These are phyloP conservation scores for Peterozyma xylosa DNA, from an alignment of 805 yeast genomes.

Conservation along the genomic window DNA sequence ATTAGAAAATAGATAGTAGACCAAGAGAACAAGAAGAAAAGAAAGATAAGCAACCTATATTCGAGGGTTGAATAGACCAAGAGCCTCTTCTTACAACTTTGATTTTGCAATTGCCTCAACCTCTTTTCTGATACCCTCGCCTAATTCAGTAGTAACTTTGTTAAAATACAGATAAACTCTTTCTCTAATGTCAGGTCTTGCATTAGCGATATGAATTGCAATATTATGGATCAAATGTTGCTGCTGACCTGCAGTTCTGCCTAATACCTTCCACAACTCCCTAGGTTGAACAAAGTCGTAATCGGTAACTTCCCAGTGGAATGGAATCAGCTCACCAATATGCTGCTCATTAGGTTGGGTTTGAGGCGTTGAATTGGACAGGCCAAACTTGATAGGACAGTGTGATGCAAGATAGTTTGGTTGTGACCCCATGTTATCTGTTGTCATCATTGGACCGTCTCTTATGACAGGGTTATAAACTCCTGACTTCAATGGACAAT, in stretches of 20 bases:
- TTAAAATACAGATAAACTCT: constrained; percentile 69
- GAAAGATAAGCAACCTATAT: no score
- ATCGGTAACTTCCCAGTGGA: constrained; percentile 74
- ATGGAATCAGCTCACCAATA: constrained; percentile 43
- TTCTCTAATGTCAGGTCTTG: constrained; percentile 72
- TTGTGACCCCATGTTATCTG: constrained; percentile 66
- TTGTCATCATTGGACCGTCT: constrained; percentile 71
- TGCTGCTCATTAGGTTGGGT: constrained; percentile 16
- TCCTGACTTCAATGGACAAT: constrained; percentile 62
- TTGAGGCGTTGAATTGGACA: constrained; percentile 19
- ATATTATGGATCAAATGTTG: constrained; percentile 76
- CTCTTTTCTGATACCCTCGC: constrained; percentile 59
- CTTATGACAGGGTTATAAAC: constrained; percentile 66
- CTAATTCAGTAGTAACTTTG: constrained; percentile 65
- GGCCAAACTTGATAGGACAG: constrained; percentile 37
- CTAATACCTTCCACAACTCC: constrained; percentile 70
- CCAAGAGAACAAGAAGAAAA: no score
- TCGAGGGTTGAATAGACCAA: no score
- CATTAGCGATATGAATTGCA: constrained; percentile 63
- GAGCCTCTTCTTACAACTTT: constrained; percentile 13
- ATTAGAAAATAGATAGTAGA: no score
- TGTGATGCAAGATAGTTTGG: constrained; percentile 68
- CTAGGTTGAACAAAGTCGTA: constrained; percentile 74
- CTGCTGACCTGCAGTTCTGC: constrained; percentile 77
- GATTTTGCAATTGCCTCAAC: constrained; percentile 38